Base-by-base conservation (phyloP, 345 rosid genomes). In the Lumnitzera racemosa region DNA sequence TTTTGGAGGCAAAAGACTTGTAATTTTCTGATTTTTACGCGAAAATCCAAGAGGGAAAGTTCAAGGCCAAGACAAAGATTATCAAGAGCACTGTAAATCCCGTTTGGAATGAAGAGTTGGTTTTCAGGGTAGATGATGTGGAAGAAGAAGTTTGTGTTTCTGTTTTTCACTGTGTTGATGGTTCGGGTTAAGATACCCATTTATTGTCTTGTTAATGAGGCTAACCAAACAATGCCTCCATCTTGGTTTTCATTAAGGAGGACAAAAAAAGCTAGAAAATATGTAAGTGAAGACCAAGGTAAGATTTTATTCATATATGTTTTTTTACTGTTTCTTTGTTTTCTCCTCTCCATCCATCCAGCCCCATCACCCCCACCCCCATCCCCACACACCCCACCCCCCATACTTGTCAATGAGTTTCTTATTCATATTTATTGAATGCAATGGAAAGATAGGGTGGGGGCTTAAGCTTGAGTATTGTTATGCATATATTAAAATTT, bases 31-130 rank as follows among this genome's bases (percentile, higher is more conserved):
- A 79, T 65, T 70, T 88, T 11, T 83, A 67, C 73, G 88, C 72
- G 53, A 78, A 79, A 60, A 81, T 92, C 47, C 78, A 72, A 59
- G 67, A 82, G 15, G 94, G 96, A 15, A 89, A 70, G 73, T 76
- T 55, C 68, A 85, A 81, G 63, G 78, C 83, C 49, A 87, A 83
- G 76, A 83, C 92, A 82, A 79, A 81, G 76, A 57, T 75, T 23
- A 59, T 65, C 41, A 74, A 70, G 57, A 73, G 67, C 25, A 74
- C 67, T 43, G 1, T 25, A 1, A 79, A 67, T 67, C 95, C 96
- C 13, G 72, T 78, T 66, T 89, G 96, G 96, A 79, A 85, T 46
- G 89, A 92, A 74, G 98, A 85, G 79, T 87, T 92, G 46, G 85
- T 78, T 50, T 83, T 92, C 62, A 62, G 76, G 54, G 67, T 74